A percentile compares a stretch with the other conserved stretches of the same genome.
Evolutionary conservation across 2,329 filamentous ascomycete genomes (phyloP).

Genomic region (Xylaria sp.): DNA sequence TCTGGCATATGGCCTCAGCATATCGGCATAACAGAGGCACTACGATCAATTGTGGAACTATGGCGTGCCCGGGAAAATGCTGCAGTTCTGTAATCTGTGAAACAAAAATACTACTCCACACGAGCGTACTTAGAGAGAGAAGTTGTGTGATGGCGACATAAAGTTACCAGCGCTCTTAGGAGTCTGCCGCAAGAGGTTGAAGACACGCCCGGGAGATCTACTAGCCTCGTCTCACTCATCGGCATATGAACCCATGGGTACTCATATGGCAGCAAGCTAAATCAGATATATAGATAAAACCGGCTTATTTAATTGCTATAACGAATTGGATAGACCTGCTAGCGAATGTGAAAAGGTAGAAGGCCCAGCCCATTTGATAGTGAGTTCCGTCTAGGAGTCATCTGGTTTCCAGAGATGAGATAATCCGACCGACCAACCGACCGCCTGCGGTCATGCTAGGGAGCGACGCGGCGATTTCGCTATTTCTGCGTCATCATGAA

Average conservation of each 20-base stretch:
- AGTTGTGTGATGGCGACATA: neutral
- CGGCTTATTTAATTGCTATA: neutral
- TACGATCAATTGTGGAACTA: neutral
- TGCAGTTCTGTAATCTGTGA: neutral
- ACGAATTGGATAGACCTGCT: neutral
- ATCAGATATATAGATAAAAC: neutral
- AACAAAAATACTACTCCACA: neutral
- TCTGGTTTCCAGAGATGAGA: neutral
- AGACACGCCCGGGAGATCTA: neutral
- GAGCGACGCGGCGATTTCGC: neutral
- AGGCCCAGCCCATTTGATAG: neutral
- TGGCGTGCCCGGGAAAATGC: no score
- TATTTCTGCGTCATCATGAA: neutral
- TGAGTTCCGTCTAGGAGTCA: neutral
- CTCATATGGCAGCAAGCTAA: neutral
- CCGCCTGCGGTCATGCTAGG: neutral
- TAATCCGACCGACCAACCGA: neutral
- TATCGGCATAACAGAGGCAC: neutral
- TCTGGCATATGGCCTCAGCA: neutral
- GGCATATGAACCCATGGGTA: no score
- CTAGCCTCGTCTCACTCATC: neutral
- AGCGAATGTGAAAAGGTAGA: neutral
- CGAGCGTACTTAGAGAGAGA: neutral
- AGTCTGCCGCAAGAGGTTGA: neutral
- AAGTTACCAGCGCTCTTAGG: neutral